Percentiles rank a stretch among this genome's conserved stretches.
phyloP scores from a whole-genome alignment of 306 rosid genomes.

The Trichosanthes truncata region DNA sequence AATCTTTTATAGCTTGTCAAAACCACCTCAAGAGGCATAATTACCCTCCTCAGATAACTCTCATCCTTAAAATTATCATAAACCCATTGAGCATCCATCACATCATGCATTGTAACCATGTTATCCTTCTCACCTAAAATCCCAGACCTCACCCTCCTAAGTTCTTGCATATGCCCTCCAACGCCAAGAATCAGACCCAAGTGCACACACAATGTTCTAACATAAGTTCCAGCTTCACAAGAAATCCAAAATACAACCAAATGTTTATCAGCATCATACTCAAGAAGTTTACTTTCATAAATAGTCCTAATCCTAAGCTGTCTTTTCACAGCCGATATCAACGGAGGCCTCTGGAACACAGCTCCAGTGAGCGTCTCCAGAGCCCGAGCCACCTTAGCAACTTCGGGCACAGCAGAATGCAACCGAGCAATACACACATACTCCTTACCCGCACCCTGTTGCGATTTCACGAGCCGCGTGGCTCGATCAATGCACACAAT shows the following conservation, averaged over 20 bases:
- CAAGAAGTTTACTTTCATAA: slow-evolving; percentile 84
- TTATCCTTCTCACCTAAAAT: slow-evolving; percentile 81
- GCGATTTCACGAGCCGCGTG: slow-evolving; percentile 68
- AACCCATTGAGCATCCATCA: slow-evolving; percentile 77
- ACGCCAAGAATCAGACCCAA: slow-evolving; percentile 82
- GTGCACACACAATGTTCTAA: slow-evolving; percentile 76
- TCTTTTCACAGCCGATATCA: slow-evolving; percentile 77
- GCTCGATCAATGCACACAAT: slow-evolving; percentile 79
- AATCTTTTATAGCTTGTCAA: slow-evolving; percentile 71
- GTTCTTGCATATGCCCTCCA: slow-evolving; percentile 84
- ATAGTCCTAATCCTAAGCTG: slow-evolving; percentile 83
- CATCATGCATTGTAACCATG: slow-evolving; percentile 88
- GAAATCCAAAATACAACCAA: slow-evolving; percentile 71
- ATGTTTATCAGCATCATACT: slow-evolving; percentile 57
- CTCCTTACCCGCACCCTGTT: slow-evolving; percentile 85
- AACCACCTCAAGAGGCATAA: slow-evolving; percentile 68
- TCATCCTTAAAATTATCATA: slow-evolving; percentile 60
- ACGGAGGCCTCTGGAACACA: slow-evolving; percentile 71
- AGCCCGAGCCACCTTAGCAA: slow-evolving; percentile 58
- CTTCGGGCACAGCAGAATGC: slow-evolving; percentile 61
- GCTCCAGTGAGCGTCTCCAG: slow-evolving; percentile 80
- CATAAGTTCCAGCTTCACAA: slow-evolving; percentile 79
- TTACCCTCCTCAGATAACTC: slow-evolving; percentile 64
- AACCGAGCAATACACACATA: slow-evolving; percentile 69
- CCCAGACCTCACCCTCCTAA: slow-evolving; percentile 75